Evolutionary conservation across 495 filamentous ascomycete genomes (phyloP), one percentile per base, ranked within the genome.

Genomic region (Penicillium turbatum): DNA sequence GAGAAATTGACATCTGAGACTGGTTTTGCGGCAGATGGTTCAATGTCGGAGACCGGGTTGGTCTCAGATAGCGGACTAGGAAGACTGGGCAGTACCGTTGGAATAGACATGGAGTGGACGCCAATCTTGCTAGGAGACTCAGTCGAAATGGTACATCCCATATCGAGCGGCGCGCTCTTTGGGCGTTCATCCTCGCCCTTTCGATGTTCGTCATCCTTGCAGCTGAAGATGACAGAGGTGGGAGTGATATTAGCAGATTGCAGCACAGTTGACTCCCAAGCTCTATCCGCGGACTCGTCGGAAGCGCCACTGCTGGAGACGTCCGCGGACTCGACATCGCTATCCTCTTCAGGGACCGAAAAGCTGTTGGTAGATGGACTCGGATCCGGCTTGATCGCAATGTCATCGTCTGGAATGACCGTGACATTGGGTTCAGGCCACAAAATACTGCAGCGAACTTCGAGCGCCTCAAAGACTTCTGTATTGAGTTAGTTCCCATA

Each of bases 401-500:
- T 27, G 17, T 13, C 16, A 12, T 60, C 53, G 13, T 34, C 30
- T 12, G 40, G 12, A 40, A 46, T 37, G n/a, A 35, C 29, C 19
- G 48, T 15, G 6, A 10, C 7, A 55, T 42, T 37, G 31, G 41
- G 38, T 8, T 62, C 55, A 8, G 61, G 48, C 70, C 70, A 76
- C 30, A 69, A 45, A 31, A 67, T 57, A 26, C 69, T 56, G 52
- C 60, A 71, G 27, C 67, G 65, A 47, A 76, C 67, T n/a, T 52
- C 54, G 12, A 78, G 50, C 2, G 74, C 72, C 10, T 64, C 64
- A 37, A 72, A 78, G 0, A 64, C 66, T 29, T 78, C 74, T 78
- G 57, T 11, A 17, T 8, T 24, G 16, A 36, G n/a, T 51, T n/a
- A 41, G 42, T 2, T 29, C 8, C 29, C 6, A 9, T 16, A n/a